phyloP scores from a whole-genome alignment of 805 yeast species.

The Wickerhamiella brachini region DNA sequence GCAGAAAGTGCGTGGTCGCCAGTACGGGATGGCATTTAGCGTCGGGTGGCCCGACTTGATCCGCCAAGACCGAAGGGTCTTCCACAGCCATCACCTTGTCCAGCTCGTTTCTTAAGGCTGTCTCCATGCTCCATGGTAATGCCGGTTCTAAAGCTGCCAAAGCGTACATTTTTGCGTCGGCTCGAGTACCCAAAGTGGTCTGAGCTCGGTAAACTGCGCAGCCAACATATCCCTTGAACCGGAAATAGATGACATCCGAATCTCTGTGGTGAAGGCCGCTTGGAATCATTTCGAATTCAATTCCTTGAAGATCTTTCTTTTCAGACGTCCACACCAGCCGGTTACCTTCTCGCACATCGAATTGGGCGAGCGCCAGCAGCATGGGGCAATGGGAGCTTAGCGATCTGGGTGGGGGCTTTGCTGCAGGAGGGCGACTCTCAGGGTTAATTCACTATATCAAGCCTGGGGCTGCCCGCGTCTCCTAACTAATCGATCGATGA shows the following conservation, averaged over 20 bases:
- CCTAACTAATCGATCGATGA: too few species aligned
- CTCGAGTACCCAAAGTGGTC: constrained; percentile 7
- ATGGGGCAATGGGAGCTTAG: not conserved
- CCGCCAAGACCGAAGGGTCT: constrained; percentile 4
- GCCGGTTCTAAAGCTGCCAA: constrained; percentile 12
- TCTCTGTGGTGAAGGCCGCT: constrained; percentile 48
- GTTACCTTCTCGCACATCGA: constrained; percentile 40
- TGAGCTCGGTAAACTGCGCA: constrained; percentile 13
- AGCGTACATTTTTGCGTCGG: constrained; percentile 10
- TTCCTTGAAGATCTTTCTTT: constrained; percentile 25
- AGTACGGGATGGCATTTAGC: constrained; percentile 25
- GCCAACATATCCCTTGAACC: constrained; percentile 12
- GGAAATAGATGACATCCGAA: constrained; percentile 42
- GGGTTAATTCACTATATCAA: too few species aligned
- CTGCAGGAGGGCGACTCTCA: too few species aligned
- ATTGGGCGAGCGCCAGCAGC: constrained; percentile 35
- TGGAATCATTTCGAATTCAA: constrained; percentile 55
- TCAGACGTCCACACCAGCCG: constrained; percentile 32
- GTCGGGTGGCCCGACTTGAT: constrained; percentile 6
- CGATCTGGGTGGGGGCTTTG: not conserved
- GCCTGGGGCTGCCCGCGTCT: too few species aligned
- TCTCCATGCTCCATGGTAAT: constrained; percentile 15
- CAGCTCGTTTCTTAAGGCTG: constrained; percentile 9
- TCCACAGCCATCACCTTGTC: constrained; percentile 10
- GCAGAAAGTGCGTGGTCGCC: constrained; percentile 30